Conservation (phyloP, 495 filamentous ascomycete species). For the Talaromyces borbonicus region DNA sequence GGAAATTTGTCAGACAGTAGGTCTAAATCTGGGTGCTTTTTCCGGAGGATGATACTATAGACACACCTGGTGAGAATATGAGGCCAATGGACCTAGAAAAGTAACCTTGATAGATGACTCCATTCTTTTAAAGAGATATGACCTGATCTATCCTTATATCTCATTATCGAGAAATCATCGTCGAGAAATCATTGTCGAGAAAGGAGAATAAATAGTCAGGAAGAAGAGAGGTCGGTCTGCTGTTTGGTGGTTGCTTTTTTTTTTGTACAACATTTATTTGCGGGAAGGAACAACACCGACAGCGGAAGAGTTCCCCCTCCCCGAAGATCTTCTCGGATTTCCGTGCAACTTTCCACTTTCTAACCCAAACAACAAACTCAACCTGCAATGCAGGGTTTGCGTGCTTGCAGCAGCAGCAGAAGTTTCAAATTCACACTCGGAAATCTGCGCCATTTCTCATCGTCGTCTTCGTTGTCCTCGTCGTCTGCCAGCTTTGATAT, state of each 20-base stretch:
- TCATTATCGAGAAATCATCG: background rate
- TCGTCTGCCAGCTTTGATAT: background rate
- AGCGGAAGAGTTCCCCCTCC: background rate
- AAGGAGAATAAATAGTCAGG: background rate
- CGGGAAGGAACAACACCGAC: background rate
- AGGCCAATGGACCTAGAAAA: slow-evolving; percentile 74
- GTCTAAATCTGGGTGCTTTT: background rate
- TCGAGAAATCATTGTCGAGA: background rate
- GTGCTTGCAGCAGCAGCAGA: slow-evolving; percentile 1
- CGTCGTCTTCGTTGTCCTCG: too few relatives aligned
- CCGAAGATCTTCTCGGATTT: background rate
- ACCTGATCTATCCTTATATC: background rate
- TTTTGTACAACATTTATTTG: background rate
- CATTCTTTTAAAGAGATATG: slow-evolving; percentile 8
- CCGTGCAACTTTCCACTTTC: too few relatives aligned
- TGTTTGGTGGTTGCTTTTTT: background rate
- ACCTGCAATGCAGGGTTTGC: slow-evolving; percentile 2
- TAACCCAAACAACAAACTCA: background rate
- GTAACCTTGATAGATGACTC: slow-evolving; percentile 45
- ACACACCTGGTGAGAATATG: slow-evolving; percentile 85
- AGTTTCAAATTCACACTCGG: too few relatives aligned
- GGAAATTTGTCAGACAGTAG: too few relatives aligned
- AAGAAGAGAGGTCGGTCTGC: background rate
- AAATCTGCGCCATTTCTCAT: too few relatives aligned
- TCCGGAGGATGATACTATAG: background rate